Percentiles rank a stretch among this genome's conserved stretches.
phyloP scores from a whole-genome alignment of 1,139 yeast species.

The Blastobotrys aristatus region DNA sequence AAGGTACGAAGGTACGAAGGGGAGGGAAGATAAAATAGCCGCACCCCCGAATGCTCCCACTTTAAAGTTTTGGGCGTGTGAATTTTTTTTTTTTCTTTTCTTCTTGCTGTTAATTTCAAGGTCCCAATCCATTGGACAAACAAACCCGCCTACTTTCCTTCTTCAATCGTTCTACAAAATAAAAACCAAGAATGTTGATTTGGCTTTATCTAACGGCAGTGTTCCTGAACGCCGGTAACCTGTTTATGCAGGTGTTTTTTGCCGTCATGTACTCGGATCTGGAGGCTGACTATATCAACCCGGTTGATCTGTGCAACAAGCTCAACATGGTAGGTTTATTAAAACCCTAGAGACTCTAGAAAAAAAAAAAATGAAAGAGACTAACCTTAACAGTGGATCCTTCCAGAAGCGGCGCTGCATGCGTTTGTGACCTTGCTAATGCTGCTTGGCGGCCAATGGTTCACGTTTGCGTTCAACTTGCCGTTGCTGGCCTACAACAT shows the following conservation, averaged over 20 bases:
- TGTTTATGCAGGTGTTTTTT: conserved; percentile 82
- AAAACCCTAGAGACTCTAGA: not conserved
- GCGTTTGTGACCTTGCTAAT: conserved; percentile 61
- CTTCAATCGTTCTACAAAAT: not conserved
- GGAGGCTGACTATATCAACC: conserved; percentile 87
- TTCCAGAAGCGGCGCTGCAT: conserved; percentile 81
- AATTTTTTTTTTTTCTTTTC: not conserved
- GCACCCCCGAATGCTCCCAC: too few relatives aligned
- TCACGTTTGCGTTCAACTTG: conserved; percentile 69
- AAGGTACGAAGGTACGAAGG: too few relatives aligned
- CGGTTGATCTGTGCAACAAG: conserved; percentile 86
- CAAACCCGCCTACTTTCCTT: not conserved
- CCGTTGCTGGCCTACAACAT: conserved; percentile 77
- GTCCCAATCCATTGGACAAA: not conserved
- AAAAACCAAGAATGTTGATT: conserved; percentile 5
- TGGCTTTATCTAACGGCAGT: conserved; percentile 43
- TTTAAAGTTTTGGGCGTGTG: too few relatives aligned
- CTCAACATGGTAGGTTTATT: conserved; percentile 45
- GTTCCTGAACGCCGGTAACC: conserved; percentile 70
- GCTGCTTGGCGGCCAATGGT: conserved; percentile 82
- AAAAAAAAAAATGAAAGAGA: not conserved
- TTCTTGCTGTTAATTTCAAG: not conserved
- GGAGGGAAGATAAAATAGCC: too few relatives aligned
- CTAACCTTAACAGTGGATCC: conserved; percentile 42
- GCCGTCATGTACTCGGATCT: conserved; percentile 86